Percentiles rank a stretch among this genome's conserved stretches.
Conservation (phyloP, 1,284 basidiomycete species). For the Pholiota adiposa region DNA sequence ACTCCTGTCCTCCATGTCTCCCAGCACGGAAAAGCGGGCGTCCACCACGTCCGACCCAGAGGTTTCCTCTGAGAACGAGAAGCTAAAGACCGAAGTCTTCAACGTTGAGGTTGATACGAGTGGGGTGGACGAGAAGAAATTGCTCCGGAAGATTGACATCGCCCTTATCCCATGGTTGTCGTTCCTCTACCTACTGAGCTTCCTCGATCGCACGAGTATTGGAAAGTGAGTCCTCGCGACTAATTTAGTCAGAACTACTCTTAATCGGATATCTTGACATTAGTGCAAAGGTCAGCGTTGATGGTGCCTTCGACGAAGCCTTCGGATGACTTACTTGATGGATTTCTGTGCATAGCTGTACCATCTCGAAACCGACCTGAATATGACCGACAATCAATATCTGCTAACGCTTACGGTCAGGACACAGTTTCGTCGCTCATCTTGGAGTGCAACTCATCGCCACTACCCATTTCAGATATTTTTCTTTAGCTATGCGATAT, state of each 20-base stretch:
- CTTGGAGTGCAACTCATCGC: background rate
- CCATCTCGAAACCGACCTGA: constrained; percentile 53
- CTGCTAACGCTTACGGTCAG: constrained; percentile 61
- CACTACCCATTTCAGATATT: constrained; percentile 42
- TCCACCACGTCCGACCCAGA: constrained; percentile 24
- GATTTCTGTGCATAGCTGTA: constrained; percentile 48
- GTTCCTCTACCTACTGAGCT: constrained; percentile 75
- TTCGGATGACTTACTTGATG: background rate
- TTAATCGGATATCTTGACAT: constrained; percentile 1
- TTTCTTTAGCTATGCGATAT: constrained; percentile 68
- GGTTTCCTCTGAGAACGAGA: constrained; percentile 20
- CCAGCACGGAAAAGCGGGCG: constrained; percentile 23
- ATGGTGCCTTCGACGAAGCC: background rate
- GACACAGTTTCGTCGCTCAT: constrained; percentile 53
- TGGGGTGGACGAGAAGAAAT: constrained; percentile 57
- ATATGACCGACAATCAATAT: constrained; percentile 67
- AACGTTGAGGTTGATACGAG: constrained; percentile 25
- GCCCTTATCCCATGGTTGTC: constrained; percentile 71
- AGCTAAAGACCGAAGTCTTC: constrained; percentile 18
- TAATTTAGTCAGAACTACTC: constrained; percentile 1
- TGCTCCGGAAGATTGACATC: constrained; percentile 69
- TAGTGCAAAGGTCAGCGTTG: constrained; percentile 57
- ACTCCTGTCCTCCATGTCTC: constrained; percentile 7
- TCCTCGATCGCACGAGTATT: constrained; percentile 80
- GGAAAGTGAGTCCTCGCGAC: constrained; percentile 58